A percentile compares a stretch with the other conserved stretches of the same genome.
These are phyloP conservation scores for Pestalotiopsis sp. DNA, from an alignment of 2,329 filamentous ascomycete species.

Conservation along the genomic window DNA sequence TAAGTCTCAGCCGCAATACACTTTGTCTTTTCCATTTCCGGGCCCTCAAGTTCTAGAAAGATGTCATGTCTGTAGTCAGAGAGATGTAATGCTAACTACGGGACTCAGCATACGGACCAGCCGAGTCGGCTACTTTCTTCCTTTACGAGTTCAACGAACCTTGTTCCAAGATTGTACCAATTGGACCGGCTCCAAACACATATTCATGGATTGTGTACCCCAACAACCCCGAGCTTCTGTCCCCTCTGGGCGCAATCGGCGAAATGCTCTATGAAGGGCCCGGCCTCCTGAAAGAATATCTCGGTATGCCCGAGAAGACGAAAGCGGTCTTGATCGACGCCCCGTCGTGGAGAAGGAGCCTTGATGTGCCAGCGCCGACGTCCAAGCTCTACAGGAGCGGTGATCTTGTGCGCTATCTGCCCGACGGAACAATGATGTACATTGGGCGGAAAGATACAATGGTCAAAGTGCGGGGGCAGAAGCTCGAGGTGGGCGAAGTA, in stretches of 20 bases:
- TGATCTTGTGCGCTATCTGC: conserved; percentile 36
- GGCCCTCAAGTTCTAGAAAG: neutral
- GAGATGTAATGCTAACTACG: neutral
- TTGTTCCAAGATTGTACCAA: conserved; percentile 33
- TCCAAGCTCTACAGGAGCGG: conserved; percentile 37
- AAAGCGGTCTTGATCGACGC: conserved; percentile 40
- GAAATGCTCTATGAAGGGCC: conserved; percentile 41
- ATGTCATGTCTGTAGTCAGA: neutral
- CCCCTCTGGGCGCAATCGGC: conserved; percentile 37
- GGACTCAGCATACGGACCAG: conserved; percentile 35
- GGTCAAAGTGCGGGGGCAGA: conserved; percentile 14
- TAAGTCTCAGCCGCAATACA: neutral
- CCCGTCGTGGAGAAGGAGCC: conserved; percentile 32
- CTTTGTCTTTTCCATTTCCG: neutral
- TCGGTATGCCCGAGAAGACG: conserved; percentile 43
- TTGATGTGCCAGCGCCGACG: conserved; percentile 18
- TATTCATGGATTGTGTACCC: conserved; percentile 37
- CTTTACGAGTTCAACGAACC: neutral
- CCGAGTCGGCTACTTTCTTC: conserved; percentile 22
- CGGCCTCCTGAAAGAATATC: conserved; percentile 29
- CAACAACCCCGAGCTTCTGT: conserved; percentile 17
- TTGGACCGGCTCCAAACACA: conserved; percentile 28
- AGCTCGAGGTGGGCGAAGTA: conserved; percentile 14
- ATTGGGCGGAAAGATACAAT: conserved; percentile 13
- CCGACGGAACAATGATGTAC: conserved; percentile 29